Evolutionary conservation across 1,139 yeast genomes (phyloP), one percentile per base, ranked within the genome.

Genomic region (Groenewaldozyma sp.): DNA sequence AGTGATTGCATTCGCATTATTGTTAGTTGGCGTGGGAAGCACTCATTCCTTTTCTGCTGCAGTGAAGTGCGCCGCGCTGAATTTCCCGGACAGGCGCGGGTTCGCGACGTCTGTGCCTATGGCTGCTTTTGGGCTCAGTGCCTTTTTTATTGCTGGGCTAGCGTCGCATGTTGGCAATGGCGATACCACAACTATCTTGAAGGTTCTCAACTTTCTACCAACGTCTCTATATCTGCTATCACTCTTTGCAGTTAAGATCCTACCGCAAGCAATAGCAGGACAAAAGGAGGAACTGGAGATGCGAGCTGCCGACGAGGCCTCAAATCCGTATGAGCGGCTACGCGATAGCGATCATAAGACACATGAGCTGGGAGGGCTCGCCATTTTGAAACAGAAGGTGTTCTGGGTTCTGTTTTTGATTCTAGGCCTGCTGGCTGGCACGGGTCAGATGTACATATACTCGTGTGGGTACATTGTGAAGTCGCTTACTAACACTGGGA

Each of bases 381-480:
- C 33, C 4, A 9, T 29, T 5, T 9, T 29, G 22, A 29, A 14
- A n/a, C 33, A 18, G 7, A 29, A 18, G 17, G 39, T 50, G 10
- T 64, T 65, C 45, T 63, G 68, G 68, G 41, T 53, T 17, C 64
- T 60, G 41, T 56, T 61, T 49, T 35, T 71, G 7, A 65, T 79
- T 16, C 64, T 82, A 46, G 82, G 87, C 1, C 59, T 74, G 2
- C 62, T 80, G 35, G 81, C 82, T 49, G 83, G 87, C 1, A 68
- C 78, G 45, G 93, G 93, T 7, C 91, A 82, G 56, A 76, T 81
- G 70, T 82, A 80, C 55, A 82, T 82, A 24, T 80, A 74, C 52
- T 74, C 83, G 3, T 76, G 82, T 38, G 94, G 94, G 0, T 81
- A 75, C 51, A 70, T 82, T 33, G 74, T 80, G 20, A 72, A 75